Conservation (phyloP, 2,329 filamentous ascomycete genomes). For the Metarhizium humberi region DNA sequence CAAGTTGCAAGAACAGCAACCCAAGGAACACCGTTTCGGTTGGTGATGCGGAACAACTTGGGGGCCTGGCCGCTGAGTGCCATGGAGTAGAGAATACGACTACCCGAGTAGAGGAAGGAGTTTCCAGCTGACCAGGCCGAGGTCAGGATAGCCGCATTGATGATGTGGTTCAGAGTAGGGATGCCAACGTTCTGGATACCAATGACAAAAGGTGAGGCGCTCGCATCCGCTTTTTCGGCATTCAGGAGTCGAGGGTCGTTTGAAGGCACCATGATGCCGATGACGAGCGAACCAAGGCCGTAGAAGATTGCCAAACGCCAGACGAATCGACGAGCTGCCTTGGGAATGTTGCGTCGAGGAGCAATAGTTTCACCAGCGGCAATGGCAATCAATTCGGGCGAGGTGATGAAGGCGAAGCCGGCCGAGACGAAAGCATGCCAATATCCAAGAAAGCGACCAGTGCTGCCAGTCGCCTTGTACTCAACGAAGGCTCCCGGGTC, state of each 20-base stretch:
- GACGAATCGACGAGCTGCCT: constrained; percentile 52
- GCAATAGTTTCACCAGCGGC: constrained; percentile 57
- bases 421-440: constrained; percentile 49
- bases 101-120: constrained; percentile 56
- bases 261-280: constrained; percentile 55
- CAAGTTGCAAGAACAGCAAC: constrained; percentile 43
- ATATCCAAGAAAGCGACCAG: constrained; percentile 48
- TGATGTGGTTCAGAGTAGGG: constrained; percentile 50
- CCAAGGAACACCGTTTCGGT: constrained; percentile 51
- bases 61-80: constrained; percentile 59
- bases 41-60: constrained; percentile 48
- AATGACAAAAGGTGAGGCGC: constrained; percentile 54
- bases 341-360: constrained; percentile 57
- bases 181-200: constrained; percentile 61
- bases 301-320: constrained; percentile 56
- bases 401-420: constrained; percentile 53
- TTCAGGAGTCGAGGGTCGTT: constrained; percentile 52
- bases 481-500: constrained; percentile 34
- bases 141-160: constrained; percentile 60
- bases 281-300: constrained; percentile 49
- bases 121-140: constrained; percentile 56
- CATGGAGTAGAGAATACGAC: constrained; percentile 61
- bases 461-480: constrained; percentile 34
- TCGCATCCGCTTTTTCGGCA: constrained; percentile 38
- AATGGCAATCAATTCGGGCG: constrained; percentile 53